Percentiles rank a stretch among this genome's conserved stretches.
These are phyloP conservation scores for Leptomonas pyrrhocoris DNA, from an alignment of 208 protist genomes.

Conservation along the genomic window DNA sequence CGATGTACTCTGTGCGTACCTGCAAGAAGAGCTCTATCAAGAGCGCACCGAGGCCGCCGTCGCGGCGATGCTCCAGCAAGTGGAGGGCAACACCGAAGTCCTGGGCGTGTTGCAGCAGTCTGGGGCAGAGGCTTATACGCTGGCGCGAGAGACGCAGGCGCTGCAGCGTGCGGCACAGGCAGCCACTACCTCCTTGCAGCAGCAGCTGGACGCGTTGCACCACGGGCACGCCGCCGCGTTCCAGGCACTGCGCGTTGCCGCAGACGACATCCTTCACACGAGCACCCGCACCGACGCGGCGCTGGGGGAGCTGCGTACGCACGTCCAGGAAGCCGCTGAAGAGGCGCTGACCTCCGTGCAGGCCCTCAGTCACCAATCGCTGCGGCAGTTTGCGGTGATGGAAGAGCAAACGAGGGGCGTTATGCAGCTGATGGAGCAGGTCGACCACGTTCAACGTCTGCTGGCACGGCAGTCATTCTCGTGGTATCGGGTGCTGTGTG, in stretches of 20 bases:
- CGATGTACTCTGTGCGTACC: conserved; percentile 80
- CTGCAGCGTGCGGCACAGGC: conserved; percentile 44
- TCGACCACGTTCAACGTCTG: conserved; percentile 52
- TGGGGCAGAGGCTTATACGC: conserved; percentile 32
- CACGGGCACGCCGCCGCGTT: conserved; percentile 46
- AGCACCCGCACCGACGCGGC: conserved; percentile 30
- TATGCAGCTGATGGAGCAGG: conserved; percentile 43
- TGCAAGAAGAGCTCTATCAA: conserved; percentile 87
- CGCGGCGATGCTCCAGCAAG: conserved; percentile 48
- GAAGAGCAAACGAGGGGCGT: conserved; percentile 60
- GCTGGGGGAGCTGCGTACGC: conserved; percentile 30
- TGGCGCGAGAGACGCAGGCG: conserved; percentile 25
- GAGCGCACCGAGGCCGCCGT: conserved; percentile 82
- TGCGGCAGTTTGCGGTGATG: conserved; percentile 43
- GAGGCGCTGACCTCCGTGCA: conserved; percentile 37
- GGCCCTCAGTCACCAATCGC: conserved; percentile 35
- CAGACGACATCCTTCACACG: conserved; percentile 24
- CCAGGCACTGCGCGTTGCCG: conserved; percentile 25
- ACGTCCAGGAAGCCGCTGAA: conserved; percentile 33
- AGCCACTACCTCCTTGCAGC: conserved; percentile 35
- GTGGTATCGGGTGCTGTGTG: conserved; percentile 26
- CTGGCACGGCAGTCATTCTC: conserved; percentile 42
- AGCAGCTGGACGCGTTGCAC: conserved; percentile 41
- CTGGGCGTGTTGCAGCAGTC: conserved; percentile 42
- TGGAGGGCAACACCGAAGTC: conserved; percentile 36